These are phyloP conservation scores for Saccharomyces kudriavzevii DNA, from an alignment of 805 yeast genomes.

Conservation along the genomic window DNA sequence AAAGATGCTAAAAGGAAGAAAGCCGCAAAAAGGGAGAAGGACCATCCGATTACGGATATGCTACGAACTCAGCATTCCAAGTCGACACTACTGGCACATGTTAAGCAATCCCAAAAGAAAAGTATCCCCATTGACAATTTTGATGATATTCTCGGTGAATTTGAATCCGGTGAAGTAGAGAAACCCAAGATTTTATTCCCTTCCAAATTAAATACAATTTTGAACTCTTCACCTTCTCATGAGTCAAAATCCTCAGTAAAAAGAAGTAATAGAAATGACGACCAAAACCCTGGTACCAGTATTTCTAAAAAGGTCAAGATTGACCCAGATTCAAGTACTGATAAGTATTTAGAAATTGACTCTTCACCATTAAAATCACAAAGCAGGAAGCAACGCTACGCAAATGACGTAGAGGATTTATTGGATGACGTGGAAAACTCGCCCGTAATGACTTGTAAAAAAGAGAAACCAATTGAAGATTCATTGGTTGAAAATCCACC, in stretches of 20 bases:
- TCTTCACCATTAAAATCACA: constrained; percentile 24
- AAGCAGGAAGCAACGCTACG: background rate
- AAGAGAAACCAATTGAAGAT: background rate
- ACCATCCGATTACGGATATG: constrained; percentile 35
- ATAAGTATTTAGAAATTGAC: constrained; percentile 9
- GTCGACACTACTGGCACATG: constrained; percentile 27
- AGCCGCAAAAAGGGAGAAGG: constrained; percentile 14
- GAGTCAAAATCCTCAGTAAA: background rate
- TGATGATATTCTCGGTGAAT: constrained; percentile 61
- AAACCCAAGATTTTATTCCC: constrained; percentile 5
- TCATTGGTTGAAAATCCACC: constrained; percentile 2
- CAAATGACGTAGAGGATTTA: constrained; percentile 9
- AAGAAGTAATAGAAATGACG: background rate
- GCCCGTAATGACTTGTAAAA: constrained; percentile 12
- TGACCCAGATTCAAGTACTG: constrained; percentile 7
- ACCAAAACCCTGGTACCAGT: background rate
- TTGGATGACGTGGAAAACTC: constrained; percentile 19
- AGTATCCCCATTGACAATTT: constrained; percentile 45
- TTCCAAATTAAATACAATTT: constrained; percentile 4
- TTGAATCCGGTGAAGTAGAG: constrained; percentile 17
- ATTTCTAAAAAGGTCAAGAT: constrained; percentile 12
- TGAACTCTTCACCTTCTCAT: background rate
- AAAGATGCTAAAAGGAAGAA: constrained; percentile 26
- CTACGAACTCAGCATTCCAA: constrained; percentile 45
- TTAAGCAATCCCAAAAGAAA: constrained; percentile 31